Conservation (phyloP, 768 basidiomycete species). For the Amanita rubescens region DNA sequence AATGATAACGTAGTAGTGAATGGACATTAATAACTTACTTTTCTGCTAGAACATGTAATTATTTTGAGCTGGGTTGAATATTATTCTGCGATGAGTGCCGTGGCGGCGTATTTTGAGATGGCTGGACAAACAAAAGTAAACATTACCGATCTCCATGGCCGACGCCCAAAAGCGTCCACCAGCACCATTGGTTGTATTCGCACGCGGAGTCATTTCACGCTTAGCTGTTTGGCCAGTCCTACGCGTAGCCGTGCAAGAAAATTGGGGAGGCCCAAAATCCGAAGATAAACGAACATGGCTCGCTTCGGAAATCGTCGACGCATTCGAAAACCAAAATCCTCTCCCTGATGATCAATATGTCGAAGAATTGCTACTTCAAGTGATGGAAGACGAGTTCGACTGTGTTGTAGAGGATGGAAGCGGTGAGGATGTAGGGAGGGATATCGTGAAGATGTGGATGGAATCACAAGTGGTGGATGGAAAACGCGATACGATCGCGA, state of each 20-base stretch:
- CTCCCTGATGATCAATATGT: conserved; percentile 65
- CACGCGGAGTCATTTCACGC: conserved; percentile 78
- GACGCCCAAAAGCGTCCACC: conserved; percentile 21
- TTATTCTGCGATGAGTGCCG: no score
- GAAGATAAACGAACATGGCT: conserved; percentile 77
- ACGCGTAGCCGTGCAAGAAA: conserved; percentile 75
- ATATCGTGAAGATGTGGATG: conserved; percentile 66
- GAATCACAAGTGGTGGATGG: conserved; percentile 31
- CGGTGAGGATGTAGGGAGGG: conserved; percentile 61
- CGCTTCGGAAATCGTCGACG: conserved; percentile 71
- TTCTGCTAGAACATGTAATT: no score
- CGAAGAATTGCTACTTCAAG: conserved; percentile 74
- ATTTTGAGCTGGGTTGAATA: no score
- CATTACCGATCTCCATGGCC: no score
- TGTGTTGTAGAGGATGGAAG: conserved; percentile 80
- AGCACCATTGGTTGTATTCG: conserved; percentile 61
- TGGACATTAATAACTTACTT: no score
- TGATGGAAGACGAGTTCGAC: conserved; percentile 86
- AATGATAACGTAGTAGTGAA: not conserved
- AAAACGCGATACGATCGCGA: conserved; percentile 40
- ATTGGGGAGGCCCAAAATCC: conserved; percentile 80
- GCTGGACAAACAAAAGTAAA: no score
- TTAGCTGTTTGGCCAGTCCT: conserved; percentile 82
- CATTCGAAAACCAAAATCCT: conserved; percentile 53
- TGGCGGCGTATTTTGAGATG: no score